These are phyloP conservation scores for Sporothrix euskadiensis DNA, from an alignment of 2,329 filamentous ascomycete species.

Conservation along the genomic window DNA sequence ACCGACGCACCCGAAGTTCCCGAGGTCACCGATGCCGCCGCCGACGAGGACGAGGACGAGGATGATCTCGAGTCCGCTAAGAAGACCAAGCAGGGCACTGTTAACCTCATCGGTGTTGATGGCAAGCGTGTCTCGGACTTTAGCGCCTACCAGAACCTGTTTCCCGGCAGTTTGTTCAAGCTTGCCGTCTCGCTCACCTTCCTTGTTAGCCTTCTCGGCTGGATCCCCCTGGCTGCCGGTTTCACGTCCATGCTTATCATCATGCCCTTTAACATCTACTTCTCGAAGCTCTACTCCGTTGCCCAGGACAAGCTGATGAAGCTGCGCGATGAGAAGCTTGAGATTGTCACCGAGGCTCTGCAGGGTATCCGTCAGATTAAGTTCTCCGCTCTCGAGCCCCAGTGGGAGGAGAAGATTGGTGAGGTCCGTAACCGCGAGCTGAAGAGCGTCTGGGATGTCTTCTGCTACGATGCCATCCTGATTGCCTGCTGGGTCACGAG, in stretches of 20 bases:
- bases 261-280: conserved; percentile 67
- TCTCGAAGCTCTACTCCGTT: conserved; percentile 63
- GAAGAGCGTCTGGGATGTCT: conserved; percentile 64
- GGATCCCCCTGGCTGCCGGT: conserved; percentile 66
- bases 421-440: conserved; percentile 67
- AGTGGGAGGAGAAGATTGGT: conserved; percentile 72
- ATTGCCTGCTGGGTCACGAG: conserved; percentile 71
- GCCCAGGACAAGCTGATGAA: conserved; percentile 74
- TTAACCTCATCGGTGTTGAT: conserved; percentile 79
- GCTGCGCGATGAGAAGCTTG: conserved; percentile 72
- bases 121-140: conserved; percentile 69
- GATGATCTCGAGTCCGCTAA: conserved; percentile 49
- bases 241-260: conserved; percentile 64
- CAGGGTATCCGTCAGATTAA: conserved; percentile 84
- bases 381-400: conserved; percentile 72
- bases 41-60: conserved; percentile 49
- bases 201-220: conserved; percentile 69
- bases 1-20: conserved; percentile 21
- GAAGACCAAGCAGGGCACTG: conserved; percentile 66
- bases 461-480: conserved; percentile 62
- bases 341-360: conserved; percentile 72
- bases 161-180: conserved; percentile 63
- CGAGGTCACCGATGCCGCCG: conserved; percentile 42
- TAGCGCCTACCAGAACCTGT: conserved; percentile 63
- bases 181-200: conserved; percentile 66